Conservation (phyloP, 768 basidiomycete species). For the Dioszegia aurantiaca region DNA sequence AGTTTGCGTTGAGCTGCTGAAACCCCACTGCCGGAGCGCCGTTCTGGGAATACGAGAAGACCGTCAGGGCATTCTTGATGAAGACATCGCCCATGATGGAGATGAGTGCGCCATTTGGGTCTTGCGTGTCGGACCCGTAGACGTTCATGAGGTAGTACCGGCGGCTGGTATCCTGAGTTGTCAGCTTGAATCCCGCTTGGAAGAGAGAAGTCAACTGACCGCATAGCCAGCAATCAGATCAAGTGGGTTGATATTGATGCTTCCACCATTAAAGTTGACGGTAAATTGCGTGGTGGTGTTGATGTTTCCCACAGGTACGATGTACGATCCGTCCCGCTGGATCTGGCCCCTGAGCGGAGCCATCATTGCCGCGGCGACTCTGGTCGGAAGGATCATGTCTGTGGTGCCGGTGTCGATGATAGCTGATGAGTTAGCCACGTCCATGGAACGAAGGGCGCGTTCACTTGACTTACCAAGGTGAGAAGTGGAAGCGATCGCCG, state of each 20-base stretch:
- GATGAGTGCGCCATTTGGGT: constrained; percentile 12
- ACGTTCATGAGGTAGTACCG: constrained; percentile 17
- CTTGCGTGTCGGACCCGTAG: constrained; percentile 13
- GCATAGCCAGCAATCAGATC: constrained; percentile 19
- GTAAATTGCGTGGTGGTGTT: constrained; percentile 6
- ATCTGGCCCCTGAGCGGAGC: constrained; percentile 6
- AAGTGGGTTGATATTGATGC: constrained; percentile 11
- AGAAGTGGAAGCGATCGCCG: not conserved
- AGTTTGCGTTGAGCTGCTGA: constrained; percentile 15
- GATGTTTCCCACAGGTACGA: constrained; percentile 10
- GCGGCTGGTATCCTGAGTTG: not conserved
- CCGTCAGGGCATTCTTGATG: constrained; percentile 20
- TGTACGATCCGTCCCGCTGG: constrained; percentile 16
- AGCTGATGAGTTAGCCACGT: not conserved
- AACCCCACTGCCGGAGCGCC: constrained; percentile 15
- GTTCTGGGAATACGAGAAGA: constrained; percentile 19
- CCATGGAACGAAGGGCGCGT: not conserved
- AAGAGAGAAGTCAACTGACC: constrained; percentile 6
- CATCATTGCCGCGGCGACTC: constrained; percentile 16
- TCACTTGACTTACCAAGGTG: constrained; percentile 7
- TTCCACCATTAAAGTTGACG: constrained; percentile 8
- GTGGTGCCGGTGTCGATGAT: constrained; percentile 20
- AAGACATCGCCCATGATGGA: constrained; percentile 16
- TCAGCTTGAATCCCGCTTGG: not conserved
- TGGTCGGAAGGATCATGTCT: constrained; percentile 11